phyloP scores from a whole-genome alignment of 305 asterid genomes.

The Galium porrigens region DNA sequence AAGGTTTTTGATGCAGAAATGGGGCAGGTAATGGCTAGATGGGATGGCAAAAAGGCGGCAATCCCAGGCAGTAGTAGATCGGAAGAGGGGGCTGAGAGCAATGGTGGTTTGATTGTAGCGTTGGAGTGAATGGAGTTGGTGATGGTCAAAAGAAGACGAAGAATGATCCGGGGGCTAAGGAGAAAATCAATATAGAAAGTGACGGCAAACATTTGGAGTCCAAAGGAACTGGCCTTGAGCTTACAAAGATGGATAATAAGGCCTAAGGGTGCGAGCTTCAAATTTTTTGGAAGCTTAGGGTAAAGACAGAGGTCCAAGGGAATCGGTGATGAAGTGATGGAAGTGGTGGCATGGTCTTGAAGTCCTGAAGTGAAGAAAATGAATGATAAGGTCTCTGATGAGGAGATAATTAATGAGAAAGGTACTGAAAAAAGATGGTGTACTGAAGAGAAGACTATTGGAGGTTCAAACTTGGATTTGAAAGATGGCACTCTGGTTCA shows the following conservation, averaged over 20 bases:
- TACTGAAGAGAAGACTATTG: conserved; percentile 21
- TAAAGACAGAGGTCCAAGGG: neutral
- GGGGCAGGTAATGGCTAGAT: conserved; percentile 15
- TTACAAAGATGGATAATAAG: neutral
- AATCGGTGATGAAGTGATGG: conserved; percentile 5
- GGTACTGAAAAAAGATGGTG: conserved; percentile 16
- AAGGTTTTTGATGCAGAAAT: conserved; percentile 16
- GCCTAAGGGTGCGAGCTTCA: neutral
- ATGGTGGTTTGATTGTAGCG: neutral
- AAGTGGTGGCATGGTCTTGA: conserved; percentile 6
- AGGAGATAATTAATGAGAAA: conserved; percentile 12
- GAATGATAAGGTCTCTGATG: neutral
- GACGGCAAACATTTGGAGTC: neutral
- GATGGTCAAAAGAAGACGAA: conserved; percentile 14
- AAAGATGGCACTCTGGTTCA: conserved; percentile 21
- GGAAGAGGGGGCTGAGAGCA: conserved; percentile 8
- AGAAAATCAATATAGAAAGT: neutral
- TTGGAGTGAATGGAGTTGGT: conserved; percentile 17
- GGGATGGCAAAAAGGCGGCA: conserved; percentile 22
- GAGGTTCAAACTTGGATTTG: conserved; percentile 20
- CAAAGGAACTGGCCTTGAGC: conserved; percentile 5
- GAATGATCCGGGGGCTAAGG: neutral
- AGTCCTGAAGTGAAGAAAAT: conserved; percentile 11
- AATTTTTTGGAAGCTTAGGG: neutral
- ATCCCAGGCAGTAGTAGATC: conserved; percentile 7